Base-by-base conservation (phyloP, 306 rosid genomes). In the Vigna radiata region DNA sequence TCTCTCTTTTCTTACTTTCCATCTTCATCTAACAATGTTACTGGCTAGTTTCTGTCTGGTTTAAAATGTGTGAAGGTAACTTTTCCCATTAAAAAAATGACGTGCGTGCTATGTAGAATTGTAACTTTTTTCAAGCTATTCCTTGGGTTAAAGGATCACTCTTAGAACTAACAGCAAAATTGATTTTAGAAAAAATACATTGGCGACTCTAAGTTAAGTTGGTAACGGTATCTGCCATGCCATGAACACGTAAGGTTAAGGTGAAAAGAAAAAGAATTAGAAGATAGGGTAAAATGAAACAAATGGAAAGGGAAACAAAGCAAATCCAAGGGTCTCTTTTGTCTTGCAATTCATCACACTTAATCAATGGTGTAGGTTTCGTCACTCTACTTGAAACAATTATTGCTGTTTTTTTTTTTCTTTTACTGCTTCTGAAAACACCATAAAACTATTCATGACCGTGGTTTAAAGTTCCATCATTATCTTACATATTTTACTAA, bases 381-480 rank as follows among this genome's bases (percentile, higher is more conserved):
- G 27, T 23, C 27, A 13, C 3, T 53, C 2, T 53, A 13, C 27
- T 53, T 59, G 27, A 59, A 25, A 8, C 19, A 0, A 8, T 56
- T 6, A 2, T 16, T n/a, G 21, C 21, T 29, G 33, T 4, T 29
- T 29, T 53, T 8, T 8, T 5, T 7, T n/a, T 8, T 18, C 9
- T 54, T 54, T 29, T 13, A 27, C 31, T 29, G 66, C 5, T 15
- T 7, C 65, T 27, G 37, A 59, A 59, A 59, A 56, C 36, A 58
- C 9, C 37, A 60, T 29, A 60, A 29, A 60, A 29, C 67, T 31
- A 60, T 60, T 27, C 8, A 60, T 15, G 6, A 14, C 21, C 4
- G 44, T 31, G 67, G 21, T 60, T 60, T 60, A 31, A 60, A 60
- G 67, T 29, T 60, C 21, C 67, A 31, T 29, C 43, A 31, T 60